phyloP scores from a whole-genome alignment of 495 filamentous ascomycete genomes.

The Schizothecium vesticola region DNA sequence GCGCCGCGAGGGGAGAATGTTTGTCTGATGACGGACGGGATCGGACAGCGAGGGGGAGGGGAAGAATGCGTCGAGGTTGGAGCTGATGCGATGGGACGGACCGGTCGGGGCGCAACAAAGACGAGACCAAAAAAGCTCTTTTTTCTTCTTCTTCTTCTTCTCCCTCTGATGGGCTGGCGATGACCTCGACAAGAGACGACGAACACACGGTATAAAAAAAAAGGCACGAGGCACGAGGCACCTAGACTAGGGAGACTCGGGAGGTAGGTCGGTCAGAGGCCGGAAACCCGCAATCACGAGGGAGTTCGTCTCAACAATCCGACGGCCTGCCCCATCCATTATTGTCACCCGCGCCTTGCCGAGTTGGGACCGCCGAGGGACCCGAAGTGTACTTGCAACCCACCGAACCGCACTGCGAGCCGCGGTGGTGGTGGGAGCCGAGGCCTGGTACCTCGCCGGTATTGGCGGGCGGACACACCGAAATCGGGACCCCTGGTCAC shows the following conservation, averaged over 20 bases:
- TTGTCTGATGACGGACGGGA: background rate
- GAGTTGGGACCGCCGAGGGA: slow-evolving; percentile 12
- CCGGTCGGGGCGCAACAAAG: background rate
- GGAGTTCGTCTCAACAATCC: slow-evolving; percentile 28
- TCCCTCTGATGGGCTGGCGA: background rate
- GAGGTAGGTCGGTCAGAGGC: background rate
- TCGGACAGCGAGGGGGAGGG: background rate
- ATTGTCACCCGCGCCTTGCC: slow-evolving; percentile 21
- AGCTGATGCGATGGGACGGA: background rate
- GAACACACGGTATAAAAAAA: background rate
- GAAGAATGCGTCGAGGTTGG: background rate
- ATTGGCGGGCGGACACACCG: background rate
- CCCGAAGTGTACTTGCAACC: slow-evolving; percentile 13
- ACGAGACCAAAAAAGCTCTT: background rate
- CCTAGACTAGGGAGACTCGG: too few species aligned
- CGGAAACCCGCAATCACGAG: slow-evolving; percentile 23
- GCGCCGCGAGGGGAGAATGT: slow-evolving; percentile 1
- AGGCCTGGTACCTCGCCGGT: slow-evolving; percentile 1
- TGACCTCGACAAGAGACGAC: background rate
- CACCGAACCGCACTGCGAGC: background rate
- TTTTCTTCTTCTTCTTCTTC: too few species aligned
- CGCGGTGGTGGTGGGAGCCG: background rate
- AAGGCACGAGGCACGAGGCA: background rate
- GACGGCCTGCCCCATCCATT: slow-evolving; percentile 16
- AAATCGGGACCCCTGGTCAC: background rate